Base-by-base conservation (phyloP, 208 protist genomes). In the Porcisia hertigi region DNA sequence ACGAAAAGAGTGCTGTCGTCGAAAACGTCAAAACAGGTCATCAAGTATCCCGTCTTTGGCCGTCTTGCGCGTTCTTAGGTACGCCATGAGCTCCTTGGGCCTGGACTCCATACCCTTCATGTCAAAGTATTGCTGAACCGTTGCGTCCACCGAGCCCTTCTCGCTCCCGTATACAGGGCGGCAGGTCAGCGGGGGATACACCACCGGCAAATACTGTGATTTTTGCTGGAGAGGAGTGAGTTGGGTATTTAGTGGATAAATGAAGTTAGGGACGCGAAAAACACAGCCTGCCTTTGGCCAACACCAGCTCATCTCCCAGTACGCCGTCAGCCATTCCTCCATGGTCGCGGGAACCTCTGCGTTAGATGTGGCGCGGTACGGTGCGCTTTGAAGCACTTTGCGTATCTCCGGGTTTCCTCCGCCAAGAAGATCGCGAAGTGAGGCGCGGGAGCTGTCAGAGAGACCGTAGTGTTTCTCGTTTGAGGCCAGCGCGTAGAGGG, bases 221-320 rank as follows among this genome's bases (percentile, higher is more conserved):
- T 39, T 54, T 34, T 86, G 81, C 53, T 71, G 76, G 47, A 54
- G 23, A n/a, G 72, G 14, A 14, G 63, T 60, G 4, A 49, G n/a
- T 12, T 74, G 74, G 12, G 82, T 43, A 20, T 86, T 63, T 16
- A 81, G 58, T 20, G 83, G 76, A 18, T 80, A 25, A 65, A 86
- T 85, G 0, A 88, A 25, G n/a, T 69, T 58, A 3, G 85, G 83
- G 1, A 60, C 66, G 12, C 81, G 82, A 58, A 96, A 41, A 8
- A 97, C 88, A 70, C 93, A 95, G 14, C 93, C 93, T 0, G 87
- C 75, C 74, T 95, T 94, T 8, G 91, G 91, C 91, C 93, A 97
- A 76, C 86, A 90, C 80, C 82, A 79, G 62, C 75, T 81, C 47
- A 88, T 82, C 45, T 88, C 71, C 92, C 92, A 97, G 75, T 93